Conservation (phyloP, 2,329 filamentous ascomycete species). For the Colletotrichum liaoningense region DNA sequence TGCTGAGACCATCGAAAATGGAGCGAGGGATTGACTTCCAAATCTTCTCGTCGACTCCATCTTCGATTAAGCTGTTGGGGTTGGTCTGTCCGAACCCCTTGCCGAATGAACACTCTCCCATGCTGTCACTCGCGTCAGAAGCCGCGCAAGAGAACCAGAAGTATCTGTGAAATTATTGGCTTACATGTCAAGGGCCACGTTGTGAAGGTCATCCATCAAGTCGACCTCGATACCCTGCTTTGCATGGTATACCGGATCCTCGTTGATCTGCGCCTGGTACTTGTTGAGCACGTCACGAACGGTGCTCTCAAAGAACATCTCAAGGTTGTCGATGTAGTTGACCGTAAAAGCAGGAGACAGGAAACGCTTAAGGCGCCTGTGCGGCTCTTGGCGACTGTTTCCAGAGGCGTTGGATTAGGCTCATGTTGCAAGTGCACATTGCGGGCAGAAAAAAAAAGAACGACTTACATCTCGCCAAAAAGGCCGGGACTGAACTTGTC, state of each 20-base stretch:
- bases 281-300: constrained; percentile 31
- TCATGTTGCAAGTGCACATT: neutral
- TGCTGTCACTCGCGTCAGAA: constrained; percentile 7
- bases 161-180: neutral
- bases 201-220: constrained; percentile 43
- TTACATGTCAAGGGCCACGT: constrained; percentile 42
- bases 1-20: constrained; percentile 33
- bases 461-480: constrained; percentile 39
- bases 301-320: constrained; percentile 38
- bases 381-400: constrained; percentile 39
- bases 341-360: constrained; percentile 42
- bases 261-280: constrained; percentile 19
- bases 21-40: constrained; percentile 33
- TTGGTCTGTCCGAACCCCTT: constrained; percentile 42
- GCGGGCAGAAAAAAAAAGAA: neutral
- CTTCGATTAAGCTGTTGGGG: constrained; percentile 32
- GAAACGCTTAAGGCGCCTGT: constrained; percentile 41
- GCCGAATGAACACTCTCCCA: constrained; percentile 43
- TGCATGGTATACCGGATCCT: constrained; percentile 20
- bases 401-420: neutral
- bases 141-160: no score
- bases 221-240: constrained; percentile 38
- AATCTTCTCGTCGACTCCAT: constrained; percentile 23
- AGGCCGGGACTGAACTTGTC: constrained; percentile 36
- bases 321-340: constrained; percentile 41